Percentiles rank a stretch among this genome's conserved stretches.
These are phyloP conservation scores for Boletus rubroflammeus DNA, from an alignment of 768 basidiomycete species.

Conservation along the genomic window DNA sequence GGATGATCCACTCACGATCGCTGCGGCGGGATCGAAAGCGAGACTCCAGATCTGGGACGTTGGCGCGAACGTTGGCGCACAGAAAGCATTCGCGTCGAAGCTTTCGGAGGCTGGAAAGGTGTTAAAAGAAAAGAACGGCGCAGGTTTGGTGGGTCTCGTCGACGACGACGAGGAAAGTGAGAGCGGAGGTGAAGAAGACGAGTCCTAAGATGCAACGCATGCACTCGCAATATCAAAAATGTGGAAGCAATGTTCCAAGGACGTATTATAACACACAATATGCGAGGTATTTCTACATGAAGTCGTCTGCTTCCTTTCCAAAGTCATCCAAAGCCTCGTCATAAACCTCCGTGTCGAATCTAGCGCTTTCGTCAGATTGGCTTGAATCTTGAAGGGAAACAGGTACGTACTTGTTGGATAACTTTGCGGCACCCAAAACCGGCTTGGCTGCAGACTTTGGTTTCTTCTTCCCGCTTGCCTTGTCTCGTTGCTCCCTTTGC, in stretches of 20 bases:
- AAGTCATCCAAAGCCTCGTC: slow-evolving; percentile 92
- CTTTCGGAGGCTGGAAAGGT: slow-evolving; percentile 67
- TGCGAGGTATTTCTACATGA: slow-evolving; percentile 65
- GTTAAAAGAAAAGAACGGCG: slow-evolving; percentile 60
- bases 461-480: slow-evolving; percentile 89
- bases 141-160: slow-evolving; percentile 66
- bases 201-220: slow-evolving; percentile 7
- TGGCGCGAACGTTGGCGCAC: slow-evolving; percentile 73
- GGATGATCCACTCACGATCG: slow-evolving; percentile 89
- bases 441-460: slow-evolving; percentile 69
- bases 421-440: slow-evolving; percentile 67
- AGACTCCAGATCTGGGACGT: slow-evolving; percentile 96
- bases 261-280: slow-evolving; percentile 14
- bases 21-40: slow-evolving; percentile 91
- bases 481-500: slow-evolving; percentile 85
- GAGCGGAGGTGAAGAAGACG: slow-evolving; percentile 40
- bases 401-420: slow-evolving; percentile 51
- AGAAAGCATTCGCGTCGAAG: slow-evolving; percentile 80
- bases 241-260: background rate
- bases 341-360: slow-evolving; percentile 76
- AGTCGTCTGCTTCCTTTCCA: slow-evolving; percentile 70
- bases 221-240: slow-evolving; percentile 1
- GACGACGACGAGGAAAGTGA: slow-evolving; percentile 70
- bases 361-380: slow-evolving; percentile 30
- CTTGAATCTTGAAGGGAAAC: background rate